Evolutionary conservation across 805 yeast species (phyloP).

Genomic region (Nakazawaea wickerhamii): DNA sequence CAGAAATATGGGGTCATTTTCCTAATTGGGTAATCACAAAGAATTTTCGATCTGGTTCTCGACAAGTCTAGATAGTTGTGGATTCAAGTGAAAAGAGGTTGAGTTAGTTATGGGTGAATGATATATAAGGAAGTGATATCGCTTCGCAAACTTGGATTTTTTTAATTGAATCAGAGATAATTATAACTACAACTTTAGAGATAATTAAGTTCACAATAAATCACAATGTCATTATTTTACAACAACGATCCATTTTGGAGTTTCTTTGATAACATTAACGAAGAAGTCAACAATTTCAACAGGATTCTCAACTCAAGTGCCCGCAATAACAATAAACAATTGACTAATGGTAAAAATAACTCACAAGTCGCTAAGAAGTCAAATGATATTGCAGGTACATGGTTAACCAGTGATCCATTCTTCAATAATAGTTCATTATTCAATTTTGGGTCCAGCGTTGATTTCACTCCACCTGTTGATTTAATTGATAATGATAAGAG

Average conservation of each 20-base stretch:
- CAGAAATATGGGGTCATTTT: not conserved
- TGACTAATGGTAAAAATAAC: not conserved
- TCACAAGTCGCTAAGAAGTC: constrained; percentile 12
- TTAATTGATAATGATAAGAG: constrained; percentile 36
- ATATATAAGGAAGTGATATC: not conserved
- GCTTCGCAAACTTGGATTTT: not conserved
- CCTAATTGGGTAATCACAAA: constrained; percentile 4
- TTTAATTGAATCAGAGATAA: not conserved
- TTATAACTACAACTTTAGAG: not conserved
- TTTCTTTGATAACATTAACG: constrained; percentile 37
- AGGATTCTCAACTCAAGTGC: constrained; percentile 21
- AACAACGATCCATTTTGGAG: constrained; percentile 36
- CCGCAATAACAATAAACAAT: not conserved
- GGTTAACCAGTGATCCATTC: constrained; percentile 20
- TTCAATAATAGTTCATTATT: constrained; percentile 11
- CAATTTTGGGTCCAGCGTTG: constrained; percentile 12
- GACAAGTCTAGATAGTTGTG: not conserved
- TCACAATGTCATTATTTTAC: constrained; percentile 14
- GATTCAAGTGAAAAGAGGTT: not conserved
- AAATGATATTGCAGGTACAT: constrained; percentile 20
- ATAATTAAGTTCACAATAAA: not conserved
- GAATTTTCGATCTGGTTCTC: not conserved
- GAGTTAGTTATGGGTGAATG: not conserved
- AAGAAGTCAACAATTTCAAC: constrained; percentile 36
- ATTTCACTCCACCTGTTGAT: constrained; percentile 39